phyloP scores from a whole-genome alignment of 2,329 filamentous ascomycete genomes.

The Phaeosphaeria sp. region DNA sequence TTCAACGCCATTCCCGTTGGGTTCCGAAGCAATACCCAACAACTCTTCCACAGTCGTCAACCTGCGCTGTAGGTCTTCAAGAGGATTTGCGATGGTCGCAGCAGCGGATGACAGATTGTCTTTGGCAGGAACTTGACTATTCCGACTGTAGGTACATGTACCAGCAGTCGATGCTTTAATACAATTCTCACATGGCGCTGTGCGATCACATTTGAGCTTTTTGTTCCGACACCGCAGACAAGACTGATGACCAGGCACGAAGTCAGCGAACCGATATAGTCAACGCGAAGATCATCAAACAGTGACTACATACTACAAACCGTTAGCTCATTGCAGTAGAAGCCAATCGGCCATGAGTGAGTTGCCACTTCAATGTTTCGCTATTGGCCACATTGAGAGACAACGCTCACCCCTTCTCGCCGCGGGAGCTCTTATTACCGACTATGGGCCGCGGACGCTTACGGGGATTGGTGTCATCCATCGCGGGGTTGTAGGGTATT shows the following conservation, averaged over 20 bases:
- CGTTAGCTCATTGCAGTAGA: not conserved
- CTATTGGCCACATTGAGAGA: not conserved
- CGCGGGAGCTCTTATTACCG: too few relatives aligned
- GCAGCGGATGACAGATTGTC: not conserved
- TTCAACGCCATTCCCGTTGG: not conserved
- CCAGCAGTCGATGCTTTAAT: slow-evolving; percentile 21
- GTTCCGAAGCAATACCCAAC: slow-evolving; percentile 9
- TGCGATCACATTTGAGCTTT: slow-evolving; percentile 36
- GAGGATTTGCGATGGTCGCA: not conserved
- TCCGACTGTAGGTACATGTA: slow-evolving; percentile 23
- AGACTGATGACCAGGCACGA: slow-evolving; percentile 5
- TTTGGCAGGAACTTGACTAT: not conserved
- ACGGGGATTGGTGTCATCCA: not conserved
- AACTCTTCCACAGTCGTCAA: slow-evolving; percentile 29
- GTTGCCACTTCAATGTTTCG: not conserved
- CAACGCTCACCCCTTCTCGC: not conserved
- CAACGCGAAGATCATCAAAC: not conserved
- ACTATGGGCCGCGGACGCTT: not conserved
- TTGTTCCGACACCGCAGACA: slow-evolving; percentile 34
- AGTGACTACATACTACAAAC: not conserved
- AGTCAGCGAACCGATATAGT: not conserved
- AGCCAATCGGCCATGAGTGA: not conserved
- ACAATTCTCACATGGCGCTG: slow-evolving; percentile 31
- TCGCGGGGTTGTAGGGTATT: not conserved
- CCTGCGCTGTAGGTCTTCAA: slow-evolving; percentile 24